These are phyloP conservation scores for Arctium lappa DNA, from an alignment of 129 eudicot species.

Conservation along the genomic window DNA sequence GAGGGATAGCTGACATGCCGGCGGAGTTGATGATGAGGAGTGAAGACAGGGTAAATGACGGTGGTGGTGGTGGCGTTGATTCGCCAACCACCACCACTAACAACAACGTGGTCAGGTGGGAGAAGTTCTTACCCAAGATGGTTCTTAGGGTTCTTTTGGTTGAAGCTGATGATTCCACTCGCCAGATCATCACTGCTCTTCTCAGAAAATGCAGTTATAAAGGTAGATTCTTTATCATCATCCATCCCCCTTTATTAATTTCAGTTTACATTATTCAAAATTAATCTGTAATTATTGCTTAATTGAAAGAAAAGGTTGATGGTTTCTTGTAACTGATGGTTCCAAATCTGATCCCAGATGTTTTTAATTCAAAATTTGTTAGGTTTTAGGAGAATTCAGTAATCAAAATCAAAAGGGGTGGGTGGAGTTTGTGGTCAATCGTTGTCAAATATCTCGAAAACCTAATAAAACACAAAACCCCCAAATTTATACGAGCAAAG, in stretches of 20 bases:
- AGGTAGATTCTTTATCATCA: conserved; percentile 38
- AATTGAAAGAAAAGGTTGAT: not conserved
- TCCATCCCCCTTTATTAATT: not conserved
- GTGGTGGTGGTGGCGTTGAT: conserved; percentile 10
- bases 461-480: not conserved
- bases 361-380: not conserved
- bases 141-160: conserved; percentile 68
- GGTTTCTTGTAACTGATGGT: not conserved
- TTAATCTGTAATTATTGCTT: not conserved
- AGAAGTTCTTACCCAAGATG: conserved; percentile 68
- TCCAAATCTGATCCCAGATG: not conserved
- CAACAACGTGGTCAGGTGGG: conserved; percentile 58
- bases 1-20: conserved; percentile 21
- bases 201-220: conserved; percentile 87
- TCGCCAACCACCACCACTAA: conserved; percentile 15
- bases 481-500: not conserved
- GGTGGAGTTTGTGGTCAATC: not conserved
- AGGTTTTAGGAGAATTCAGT: not conserved
- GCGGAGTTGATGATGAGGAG: conserved; percentile 23
- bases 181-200: conserved; percentile 86
- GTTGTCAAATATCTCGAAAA: not conserved
- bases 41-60: conserved; percentile 31
- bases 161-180: conserved; percentile 86
- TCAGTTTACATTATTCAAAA: not conserved
- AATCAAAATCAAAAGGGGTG: not conserved